Conservation (phyloP, 2,329 filamentous ascomycete genomes). For the Calonectria honghensis region DNA sequence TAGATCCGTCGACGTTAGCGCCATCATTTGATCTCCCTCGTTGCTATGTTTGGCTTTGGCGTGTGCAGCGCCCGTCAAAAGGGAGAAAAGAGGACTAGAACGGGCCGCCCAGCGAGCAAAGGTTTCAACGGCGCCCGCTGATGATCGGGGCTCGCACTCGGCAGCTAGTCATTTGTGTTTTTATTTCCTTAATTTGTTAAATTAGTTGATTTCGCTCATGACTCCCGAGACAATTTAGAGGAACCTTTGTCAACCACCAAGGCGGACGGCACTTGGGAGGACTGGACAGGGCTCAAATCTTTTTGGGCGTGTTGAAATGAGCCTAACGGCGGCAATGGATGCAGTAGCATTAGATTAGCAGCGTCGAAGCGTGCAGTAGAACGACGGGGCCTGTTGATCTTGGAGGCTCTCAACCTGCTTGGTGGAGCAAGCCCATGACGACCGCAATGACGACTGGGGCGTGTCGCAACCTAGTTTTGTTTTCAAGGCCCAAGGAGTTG, state of each 20-base stretch:
- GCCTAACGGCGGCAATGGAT: not conserved
- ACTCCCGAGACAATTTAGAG: not conserved
- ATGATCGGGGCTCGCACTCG: not conserved
- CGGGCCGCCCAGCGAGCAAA: not conserved
- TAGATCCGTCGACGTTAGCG: conserved; percentile 14
- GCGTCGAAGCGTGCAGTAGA: conserved; percentile 15
- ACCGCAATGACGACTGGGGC: conserved; percentile 25
- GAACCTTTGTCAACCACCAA: conserved; percentile 8
- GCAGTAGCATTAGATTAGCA: conserved; percentile 5
- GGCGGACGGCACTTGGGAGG: not conserved
- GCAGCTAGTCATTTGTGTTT: not conserved
- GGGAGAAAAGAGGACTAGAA: conserved; percentile 6
- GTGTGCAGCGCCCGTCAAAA: not conserved
- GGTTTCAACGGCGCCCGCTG: conserved; percentile 8
- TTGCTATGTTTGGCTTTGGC: conserved; percentile 25
- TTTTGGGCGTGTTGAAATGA: not conserved
- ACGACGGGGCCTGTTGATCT: conserved; percentile 15
- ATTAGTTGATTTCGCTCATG: not conserved
- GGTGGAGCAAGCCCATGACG: conserved; percentile 11
- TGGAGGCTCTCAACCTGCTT: not conserved
- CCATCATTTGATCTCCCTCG: not conserved
- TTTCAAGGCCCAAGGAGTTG: not conserved
- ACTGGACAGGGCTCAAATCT: not conserved
- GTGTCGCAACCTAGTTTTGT: not conserved
- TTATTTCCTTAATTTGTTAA: not conserved